Conservation (phyloP, 2,329 filamentous ascomycete species). For the Parafenestella ontariensis region DNA sequence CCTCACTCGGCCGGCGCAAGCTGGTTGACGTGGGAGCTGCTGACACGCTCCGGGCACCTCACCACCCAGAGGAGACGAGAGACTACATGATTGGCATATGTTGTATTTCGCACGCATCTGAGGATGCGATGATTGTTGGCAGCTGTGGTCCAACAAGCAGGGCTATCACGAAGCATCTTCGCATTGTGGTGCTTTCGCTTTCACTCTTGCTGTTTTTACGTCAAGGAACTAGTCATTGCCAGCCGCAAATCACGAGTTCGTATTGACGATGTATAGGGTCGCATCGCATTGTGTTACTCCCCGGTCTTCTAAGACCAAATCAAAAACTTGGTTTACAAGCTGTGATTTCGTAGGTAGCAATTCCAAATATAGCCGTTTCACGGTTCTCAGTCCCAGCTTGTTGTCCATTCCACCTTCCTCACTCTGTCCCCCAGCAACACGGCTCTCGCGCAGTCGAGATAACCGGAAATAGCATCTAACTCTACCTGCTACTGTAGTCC, state of each 20-base stretch:
- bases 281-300: too few species aligned
- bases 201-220: conserved; percentile 6
- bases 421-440: too few species aligned
- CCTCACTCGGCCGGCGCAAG: conserved; percentile 59
- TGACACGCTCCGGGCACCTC: conserved; percentile 56
- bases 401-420: conserved; percentile 1
- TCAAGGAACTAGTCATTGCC: conserved; percentile 19
- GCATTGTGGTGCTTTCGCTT: not conserved
- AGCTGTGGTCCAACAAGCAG: not conserved
- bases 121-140: conserved; percentile 1
- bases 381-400: not conserved
- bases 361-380: conserved; percentile 8
- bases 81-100: conserved; percentile 54
- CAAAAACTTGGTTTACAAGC: too few species aligned
- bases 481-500: too few species aligned
- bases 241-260: conserved; percentile 16
- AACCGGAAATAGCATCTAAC: too few species aligned
- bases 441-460: too few species aligned
- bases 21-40: conserved; percentile 57
- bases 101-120: conserved; percentile 33
- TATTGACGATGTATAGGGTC: conserved; percentile 1
- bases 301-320: too few species aligned
- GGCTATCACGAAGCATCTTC: not conserved
- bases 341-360: conserved; percentile 18
- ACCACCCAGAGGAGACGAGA: conserved; percentile 57